Base-by-base conservation (phyloP, 768 basidiomycete genomes). In the Rhodotorula diobovata region DNA sequence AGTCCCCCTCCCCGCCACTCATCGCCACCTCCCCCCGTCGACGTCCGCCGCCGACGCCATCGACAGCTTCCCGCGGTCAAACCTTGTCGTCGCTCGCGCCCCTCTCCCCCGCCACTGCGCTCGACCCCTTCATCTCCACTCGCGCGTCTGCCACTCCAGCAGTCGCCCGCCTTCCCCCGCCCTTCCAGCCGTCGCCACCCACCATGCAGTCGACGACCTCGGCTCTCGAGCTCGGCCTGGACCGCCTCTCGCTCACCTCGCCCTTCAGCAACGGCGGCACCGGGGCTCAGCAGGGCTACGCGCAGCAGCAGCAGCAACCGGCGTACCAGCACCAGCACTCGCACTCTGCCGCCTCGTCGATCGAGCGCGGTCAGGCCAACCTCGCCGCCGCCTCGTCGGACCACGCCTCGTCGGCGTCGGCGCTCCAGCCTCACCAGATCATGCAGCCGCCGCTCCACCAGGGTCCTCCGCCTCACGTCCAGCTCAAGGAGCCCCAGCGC, bases 381-480 rank as follows among this genome's bases (percentile, higher is more conserved):
- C 8, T 34, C 56, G 37, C 25, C 56, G 8, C 35, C 35, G 34
- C 7, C 55, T 23, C 34, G 34, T 20, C 32, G 18, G n/a, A n/a
- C n/a, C 35, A 28, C 20, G 57, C n/a, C 39, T 9, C n/a, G 30
- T 25, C 57, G 39, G 6, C n/a, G 37, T 12, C 57, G 41, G 37
- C 57, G 23, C 46, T 72, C 43, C 63, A 64, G 45, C 71, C 71
- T 48, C 71, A 72, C 56, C 71, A 72, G 63, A 53, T 72, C 55
- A 65, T 72, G 67, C 71, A 71, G 58, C 70, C 70, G 14, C 70
- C 70, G 2, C 12, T 71, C 23, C 70, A 71, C 61, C 43, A 50
- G 54, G 70, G 70, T 10, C 70, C 70, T 20, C 70, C 70, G n/a
- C 70, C 70, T 11, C 70, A 71, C 41, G 57, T 71, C 12, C 65